phyloP scores from a whole-genome alignment of 2,329 filamentous ascomycete genomes.

The Neophaeococcomyces mojaviensis region DNA sequence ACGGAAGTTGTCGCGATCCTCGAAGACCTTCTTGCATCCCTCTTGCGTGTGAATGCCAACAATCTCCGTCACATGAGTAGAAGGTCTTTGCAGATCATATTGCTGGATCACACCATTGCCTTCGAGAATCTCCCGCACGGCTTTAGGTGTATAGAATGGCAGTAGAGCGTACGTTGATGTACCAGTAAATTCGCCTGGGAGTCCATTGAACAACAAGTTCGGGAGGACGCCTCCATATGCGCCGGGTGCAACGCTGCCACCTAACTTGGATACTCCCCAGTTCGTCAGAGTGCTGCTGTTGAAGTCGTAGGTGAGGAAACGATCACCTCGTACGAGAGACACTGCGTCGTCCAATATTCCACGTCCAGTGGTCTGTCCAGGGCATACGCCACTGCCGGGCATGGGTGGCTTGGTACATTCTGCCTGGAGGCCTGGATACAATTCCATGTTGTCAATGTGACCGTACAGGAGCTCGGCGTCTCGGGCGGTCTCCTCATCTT shows the following conservation, averaged over 20 bases:
- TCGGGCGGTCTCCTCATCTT: conserved; percentile 31
- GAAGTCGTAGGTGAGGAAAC: conserved; percentile 42
- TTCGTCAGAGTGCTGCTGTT: conserved; percentile 43
- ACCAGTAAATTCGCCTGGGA: conserved; percentile 42
- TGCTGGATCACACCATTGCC: conserved; percentile 39
- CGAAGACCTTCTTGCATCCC: conserved; percentile 44
- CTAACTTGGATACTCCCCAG: conserved; percentile 44
- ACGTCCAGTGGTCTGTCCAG: conserved; percentile 39
- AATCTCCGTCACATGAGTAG: conserved; percentile 33
- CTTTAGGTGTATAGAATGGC: conserved; percentile 46
- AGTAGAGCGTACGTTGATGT: conserved; percentile 43
- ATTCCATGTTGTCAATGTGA: conserved; percentile 39
- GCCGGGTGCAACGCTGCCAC: conserved; percentile 28
- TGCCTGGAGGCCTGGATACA: conserved; percentile 46
- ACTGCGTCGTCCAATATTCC: conserved; percentile 45
- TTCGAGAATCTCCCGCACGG: conserved; percentile 40
- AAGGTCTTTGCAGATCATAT: conserved; percentile 40
- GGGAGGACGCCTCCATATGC: conserved; percentile 43
- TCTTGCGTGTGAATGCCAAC: conserved; percentile 44
- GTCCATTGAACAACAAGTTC: conserved; percentile 37
- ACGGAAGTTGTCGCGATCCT: conserved; percentile 43
- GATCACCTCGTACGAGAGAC: conserved; percentile 39
- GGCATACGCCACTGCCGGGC: conserved; percentile 40
- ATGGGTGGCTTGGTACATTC: conserved; percentile 46
- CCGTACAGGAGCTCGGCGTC: conserved; percentile 35